Percentiles rank a stretch among this genome's conserved stretches.
Conservation (phyloP, 768 basidiomycete genomes). For the Hortiboletus flavorubellus region DNA sequence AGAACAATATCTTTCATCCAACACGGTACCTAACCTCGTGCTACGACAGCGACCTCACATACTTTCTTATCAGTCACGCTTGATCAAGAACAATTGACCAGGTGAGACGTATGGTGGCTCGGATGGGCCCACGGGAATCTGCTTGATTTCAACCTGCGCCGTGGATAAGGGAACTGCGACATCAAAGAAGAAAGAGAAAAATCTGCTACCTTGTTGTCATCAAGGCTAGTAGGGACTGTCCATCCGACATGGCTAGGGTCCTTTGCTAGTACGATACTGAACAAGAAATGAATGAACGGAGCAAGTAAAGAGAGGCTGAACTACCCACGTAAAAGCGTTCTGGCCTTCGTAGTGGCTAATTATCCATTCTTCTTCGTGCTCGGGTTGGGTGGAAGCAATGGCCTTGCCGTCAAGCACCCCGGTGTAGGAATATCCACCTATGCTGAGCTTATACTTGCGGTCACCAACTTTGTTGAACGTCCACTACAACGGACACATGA, state of each 20-base stretch:
- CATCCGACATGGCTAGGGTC: background rate
- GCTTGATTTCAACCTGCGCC: background rate
- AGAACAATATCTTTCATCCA: background rate
- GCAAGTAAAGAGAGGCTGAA: background rate
- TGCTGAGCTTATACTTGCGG: background rate
- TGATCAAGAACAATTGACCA: background rate
- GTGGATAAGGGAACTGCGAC: background rate
- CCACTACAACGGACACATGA: background rate
- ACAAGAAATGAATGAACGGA: background rate
- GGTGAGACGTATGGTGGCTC: background rate
- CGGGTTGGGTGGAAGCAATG: background rate
- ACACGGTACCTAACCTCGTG: background rate
- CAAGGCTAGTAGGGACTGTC: background rate
- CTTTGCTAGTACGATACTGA: background rate
- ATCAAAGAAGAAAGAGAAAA: background rate
- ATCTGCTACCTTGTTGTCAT: background rate
- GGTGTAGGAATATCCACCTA: background rate
- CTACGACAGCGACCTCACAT: background rate
- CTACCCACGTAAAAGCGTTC: background rate
- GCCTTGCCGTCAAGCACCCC: background rate
- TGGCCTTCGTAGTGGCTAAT: background rate
- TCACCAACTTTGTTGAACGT: background rate
- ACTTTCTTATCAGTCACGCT: background rate
- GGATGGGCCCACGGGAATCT: accelerated
- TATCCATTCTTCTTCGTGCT: background rate